phyloP scores from a whole-genome alignment of 2,329 filamentous ascomycete genomes.

The Samsoniella hepiali region DNA sequence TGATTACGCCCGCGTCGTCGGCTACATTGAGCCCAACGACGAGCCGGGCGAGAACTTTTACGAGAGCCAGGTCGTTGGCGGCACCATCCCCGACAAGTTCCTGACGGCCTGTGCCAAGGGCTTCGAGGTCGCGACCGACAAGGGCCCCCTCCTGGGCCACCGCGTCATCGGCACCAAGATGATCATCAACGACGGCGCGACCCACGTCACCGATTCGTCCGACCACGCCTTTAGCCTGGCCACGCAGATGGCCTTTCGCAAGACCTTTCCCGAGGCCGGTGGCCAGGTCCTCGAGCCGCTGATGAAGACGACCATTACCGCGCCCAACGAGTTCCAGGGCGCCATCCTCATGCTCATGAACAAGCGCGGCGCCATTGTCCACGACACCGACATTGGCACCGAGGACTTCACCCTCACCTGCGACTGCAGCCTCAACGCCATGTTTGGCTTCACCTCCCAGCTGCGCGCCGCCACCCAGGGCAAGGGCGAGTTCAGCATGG shows the following conservation, averaged over 20 bases:
- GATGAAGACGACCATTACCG: conserved; percentile 97
- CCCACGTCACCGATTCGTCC: conserved; percentile 95
- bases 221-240: conserved; percentile 95
- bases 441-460: conserved; percentile 96
- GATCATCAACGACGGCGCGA: conserved; percentile 94
- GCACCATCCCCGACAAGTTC: conserved; percentile 93
- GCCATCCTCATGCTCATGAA: conserved; percentile 93
- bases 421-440: conserved; percentile 90
- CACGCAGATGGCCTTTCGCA: conserved; percentile 93
- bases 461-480: conserved; percentile 91
- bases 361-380: conserved; percentile 92
- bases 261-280: conserved; percentile 77
- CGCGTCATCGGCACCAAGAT: conserved; percentile 85
- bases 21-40: conserved; percentile 84
- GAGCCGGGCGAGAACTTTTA: conserved; percentile 74
- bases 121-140: conserved; percentile 77
- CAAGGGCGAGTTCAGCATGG: conserved; percentile 98
- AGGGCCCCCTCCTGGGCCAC: conserved; percentile 89
- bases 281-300: conserved; percentile 89
- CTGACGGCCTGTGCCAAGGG: conserved; percentile 92
- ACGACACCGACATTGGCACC: conserved; percentile 87
- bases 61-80: conserved; percentile 82
- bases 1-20: conserved; percentile 89
- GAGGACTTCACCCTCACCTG: conserved; percentile 93
- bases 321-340: conserved; percentile 96